Conservation (phyloP, 345 rosid species). For the Jatropha curcas region DNA sequence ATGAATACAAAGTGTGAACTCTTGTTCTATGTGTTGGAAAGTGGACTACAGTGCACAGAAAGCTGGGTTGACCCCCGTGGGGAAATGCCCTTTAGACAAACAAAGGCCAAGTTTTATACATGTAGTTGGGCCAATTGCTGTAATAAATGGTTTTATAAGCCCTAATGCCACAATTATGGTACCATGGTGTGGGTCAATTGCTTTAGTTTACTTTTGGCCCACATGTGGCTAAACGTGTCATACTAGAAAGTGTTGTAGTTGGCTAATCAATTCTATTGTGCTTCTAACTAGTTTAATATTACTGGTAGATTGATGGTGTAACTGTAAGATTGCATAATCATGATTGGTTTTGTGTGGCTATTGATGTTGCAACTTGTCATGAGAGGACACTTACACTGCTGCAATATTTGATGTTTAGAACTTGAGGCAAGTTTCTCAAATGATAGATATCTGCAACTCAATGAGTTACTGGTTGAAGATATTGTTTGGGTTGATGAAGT, state of each 20-base stretch:
- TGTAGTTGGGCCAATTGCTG: neutral
- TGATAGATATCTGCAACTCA: conserved; percentile 55
- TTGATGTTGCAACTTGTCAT: conserved; percentile 8
- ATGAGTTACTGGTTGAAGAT: conserved; percentile 62
- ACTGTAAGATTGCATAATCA: neutral
- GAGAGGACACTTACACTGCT: conserved; percentile 12
- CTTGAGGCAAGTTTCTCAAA: conserved; percentile 40
- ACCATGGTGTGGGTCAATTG: neutral
- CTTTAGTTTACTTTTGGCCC: neutral
- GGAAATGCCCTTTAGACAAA: conserved; percentile 3
- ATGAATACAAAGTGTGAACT: neutral
- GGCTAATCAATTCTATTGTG: neutral
- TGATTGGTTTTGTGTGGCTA: neutral
- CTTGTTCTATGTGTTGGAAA: conserved; percentile 4
- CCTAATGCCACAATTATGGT: neutral
- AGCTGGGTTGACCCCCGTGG: neutral
- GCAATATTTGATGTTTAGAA: conserved; percentile 46
- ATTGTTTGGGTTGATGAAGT: conserved; percentile 80
- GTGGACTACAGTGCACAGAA: neutral
- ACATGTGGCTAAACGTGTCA: neutral
- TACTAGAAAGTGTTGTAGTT: neutral
- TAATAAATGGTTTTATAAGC: no score
- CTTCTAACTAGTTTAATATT: neutral
- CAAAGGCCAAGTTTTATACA: neutral
- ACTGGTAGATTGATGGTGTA: neutral